phyloP scores from a whole-genome alignment of 768 basidiomycete genomes.

The Albatrellus ellisii region DNA sequence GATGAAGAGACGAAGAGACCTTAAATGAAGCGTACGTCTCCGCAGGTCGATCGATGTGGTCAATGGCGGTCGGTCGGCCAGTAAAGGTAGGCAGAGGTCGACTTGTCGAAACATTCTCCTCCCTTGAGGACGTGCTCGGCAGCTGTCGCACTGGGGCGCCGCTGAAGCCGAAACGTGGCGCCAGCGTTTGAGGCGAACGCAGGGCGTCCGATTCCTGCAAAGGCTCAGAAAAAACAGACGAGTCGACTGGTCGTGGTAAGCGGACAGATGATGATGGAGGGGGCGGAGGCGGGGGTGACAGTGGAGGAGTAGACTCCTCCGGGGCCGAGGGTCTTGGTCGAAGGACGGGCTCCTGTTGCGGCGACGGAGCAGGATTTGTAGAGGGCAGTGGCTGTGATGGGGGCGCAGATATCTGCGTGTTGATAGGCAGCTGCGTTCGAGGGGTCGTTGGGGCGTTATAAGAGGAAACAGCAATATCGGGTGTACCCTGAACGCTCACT shows the following conservation, averaged over 20 bases:
- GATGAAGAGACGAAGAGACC: constrained; percentile 1
- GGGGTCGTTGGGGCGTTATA: constrained; percentile 5
- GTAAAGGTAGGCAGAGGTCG: constrained; percentile 8
- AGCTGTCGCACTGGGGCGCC: constrained; percentile 12
- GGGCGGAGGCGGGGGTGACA: constrained; percentile 1
- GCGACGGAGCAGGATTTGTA: not conserved
- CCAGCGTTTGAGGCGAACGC: constrained; percentile 28
- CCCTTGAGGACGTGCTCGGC: constrained; percentile 9
- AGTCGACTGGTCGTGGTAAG: constrained; percentile 9
- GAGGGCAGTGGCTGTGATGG: no score
- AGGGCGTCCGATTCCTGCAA: constrained; percentile 23
- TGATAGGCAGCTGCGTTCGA: constrained; percentile 1
- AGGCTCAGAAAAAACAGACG: constrained; percentile 14
- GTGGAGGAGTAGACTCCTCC: constrained; percentile 8
- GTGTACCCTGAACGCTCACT: constrained; percentile 1
- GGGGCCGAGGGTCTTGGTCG: constrained; percentile 12
- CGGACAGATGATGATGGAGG: constrained; percentile 1
- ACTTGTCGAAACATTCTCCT: constrained; percentile 5
- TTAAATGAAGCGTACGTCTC: constrained; percentile 3
- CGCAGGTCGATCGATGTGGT: constrained; percentile 10
- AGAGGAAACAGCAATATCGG: constrained; percentile 1
- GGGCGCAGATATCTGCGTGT: not conserved
- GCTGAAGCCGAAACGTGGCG: constrained; percentile 10
- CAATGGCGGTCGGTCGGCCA: constrained; percentile 1
- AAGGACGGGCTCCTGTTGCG: constrained; percentile 8